phyloP scores from a whole-genome alignment of 2,329 filamentous ascomycete species.

The Phyllachora maydis region DNA sequence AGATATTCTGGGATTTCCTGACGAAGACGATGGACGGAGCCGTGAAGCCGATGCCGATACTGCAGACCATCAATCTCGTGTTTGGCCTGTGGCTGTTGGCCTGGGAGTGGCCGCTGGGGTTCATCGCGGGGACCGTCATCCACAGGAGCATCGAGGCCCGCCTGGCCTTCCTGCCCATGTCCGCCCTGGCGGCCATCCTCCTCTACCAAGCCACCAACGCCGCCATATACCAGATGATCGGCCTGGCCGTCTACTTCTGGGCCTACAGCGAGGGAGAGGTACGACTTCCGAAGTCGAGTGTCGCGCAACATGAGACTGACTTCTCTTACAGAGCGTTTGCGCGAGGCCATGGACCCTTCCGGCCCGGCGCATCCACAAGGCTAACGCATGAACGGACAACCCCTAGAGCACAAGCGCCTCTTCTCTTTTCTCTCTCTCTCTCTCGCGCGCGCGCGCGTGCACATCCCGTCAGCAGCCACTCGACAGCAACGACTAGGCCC shows the following conservation, averaged over 20 bases:
- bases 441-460: too few relatives aligned
- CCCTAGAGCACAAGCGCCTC: too few relatives aligned
- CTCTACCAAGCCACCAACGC: conserved; percentile 88
- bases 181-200: conserved; percentile 51
- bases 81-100: conserved; percentile 60
- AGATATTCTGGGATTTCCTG: conserved; percentile 94
- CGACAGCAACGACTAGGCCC: too few relatives aligned
- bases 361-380: too few relatives aligned
- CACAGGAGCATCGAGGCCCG: conserved; percentile 80
- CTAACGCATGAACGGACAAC: too few relatives aligned
- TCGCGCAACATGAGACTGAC: too few relatives aligned
- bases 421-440: too few relatives aligned
- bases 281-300: conserved; percentile 13
- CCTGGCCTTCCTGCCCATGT: conserved; percentile 63
- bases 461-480: too few relatives aligned
- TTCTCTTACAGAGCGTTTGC: conserved; percentile 35
- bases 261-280: conserved; percentile 96
- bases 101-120: conserved; percentile 77
- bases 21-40: conserved; percentile 75
- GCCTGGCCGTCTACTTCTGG: conserved; percentile 82
- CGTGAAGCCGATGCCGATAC: conserved; percentile 68
- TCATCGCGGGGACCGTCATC: conserved; percentile 54
- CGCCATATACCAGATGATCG: conserved; percentile 79
- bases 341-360: conserved; percentile 51
- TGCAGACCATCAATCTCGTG: conserved; percentile 79